Percentiles rank a stretch among this genome's conserved stretches.
phyloP scores from a whole-genome alignment of 1,284 basidiomycete genomes.

The Volvariella surrecta region DNA sequence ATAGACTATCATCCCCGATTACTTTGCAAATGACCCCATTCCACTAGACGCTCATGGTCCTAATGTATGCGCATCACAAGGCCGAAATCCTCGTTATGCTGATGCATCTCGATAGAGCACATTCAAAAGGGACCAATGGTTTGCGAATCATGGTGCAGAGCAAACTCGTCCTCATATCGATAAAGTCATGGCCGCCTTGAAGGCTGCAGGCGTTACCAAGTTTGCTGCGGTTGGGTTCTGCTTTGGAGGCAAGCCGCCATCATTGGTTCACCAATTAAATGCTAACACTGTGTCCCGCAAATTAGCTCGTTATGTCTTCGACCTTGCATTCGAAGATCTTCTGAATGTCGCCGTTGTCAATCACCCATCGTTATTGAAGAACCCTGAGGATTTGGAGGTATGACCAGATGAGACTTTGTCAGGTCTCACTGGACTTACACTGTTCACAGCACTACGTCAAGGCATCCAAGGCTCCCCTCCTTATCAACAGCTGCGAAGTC shows the following conservation, averaged over 20 bases:
- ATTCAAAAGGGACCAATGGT: conserved; percentile 43
- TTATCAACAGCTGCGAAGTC: conserved; percentile 54
- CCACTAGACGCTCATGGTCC: conserved; percentile 27
- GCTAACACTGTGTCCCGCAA: not conserved
- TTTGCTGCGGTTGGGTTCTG: conserved; percentile 65
- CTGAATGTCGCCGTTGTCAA: conserved; percentile 46
- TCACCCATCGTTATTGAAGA: conserved; percentile 64
- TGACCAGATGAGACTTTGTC: not conserved
- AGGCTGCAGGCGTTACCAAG: conserved; percentile 44
- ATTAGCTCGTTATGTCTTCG: conserved; percentile 51
- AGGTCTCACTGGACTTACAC: not conserved
- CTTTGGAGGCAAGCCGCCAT: conserved; percentile 44
- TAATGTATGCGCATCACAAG: conserved; percentile 21
- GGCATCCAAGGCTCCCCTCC: conserved; percentile 42
- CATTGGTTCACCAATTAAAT: not conserved
- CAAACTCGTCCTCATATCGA: conserved; percentile 46
- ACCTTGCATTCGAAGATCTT: conserved; percentile 55
- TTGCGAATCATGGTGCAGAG: conserved; percentile 34
- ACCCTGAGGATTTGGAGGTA: conserved; percentile 58
- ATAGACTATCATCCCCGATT: conserved; percentile 40
- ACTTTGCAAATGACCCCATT: conserved; percentile 52
- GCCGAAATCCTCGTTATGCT: not conserved
- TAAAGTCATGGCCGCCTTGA: conserved; percentile 48
- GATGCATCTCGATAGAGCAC: conserved; percentile 1
- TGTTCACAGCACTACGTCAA: conserved; percentile 36